These are phyloP conservation scores for Triglochin maritima DNA, from an alignment of 106 monocot genomes.

Conservation along the genomic window DNA sequence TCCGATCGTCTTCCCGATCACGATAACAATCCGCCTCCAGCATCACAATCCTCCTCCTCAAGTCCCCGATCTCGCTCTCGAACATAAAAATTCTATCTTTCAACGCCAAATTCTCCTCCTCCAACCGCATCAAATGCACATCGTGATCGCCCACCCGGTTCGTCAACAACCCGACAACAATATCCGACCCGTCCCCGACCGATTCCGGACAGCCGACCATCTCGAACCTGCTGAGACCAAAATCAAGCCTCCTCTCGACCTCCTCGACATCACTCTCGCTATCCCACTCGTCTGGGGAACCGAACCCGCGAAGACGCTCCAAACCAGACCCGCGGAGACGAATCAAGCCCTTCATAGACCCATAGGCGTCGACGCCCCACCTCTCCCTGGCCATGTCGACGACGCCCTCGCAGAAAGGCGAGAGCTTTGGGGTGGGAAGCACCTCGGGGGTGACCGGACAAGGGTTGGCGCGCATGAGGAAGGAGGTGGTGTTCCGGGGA, in stretches of 20 bases:
- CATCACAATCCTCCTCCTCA: constrained; percentile 42
- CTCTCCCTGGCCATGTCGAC: constrained; percentile 96
- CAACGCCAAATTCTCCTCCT: constrained; percentile 75
- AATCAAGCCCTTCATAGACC: constrained; percentile 90
- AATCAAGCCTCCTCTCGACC: constrained; percentile 50
- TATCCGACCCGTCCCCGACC: neutral
- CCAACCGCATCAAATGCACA: constrained; percentile 44
- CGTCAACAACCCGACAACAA: constrained; percentile 20
- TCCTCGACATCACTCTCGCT: constrained; percentile 32
- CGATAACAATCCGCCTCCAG: constrained; percentile 26
- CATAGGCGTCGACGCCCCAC: constrained; percentile 97
- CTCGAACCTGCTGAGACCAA: constrained; percentile 37
- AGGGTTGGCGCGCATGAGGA: constrained; percentile 89
- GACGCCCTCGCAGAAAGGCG: constrained; percentile 60
- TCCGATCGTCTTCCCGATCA: too few relatives aligned
- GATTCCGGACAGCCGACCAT: constrained; percentile 20
- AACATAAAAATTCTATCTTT: constrained; percentile 72
- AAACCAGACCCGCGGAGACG: constrained; percentile 30
- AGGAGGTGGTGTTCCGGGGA: constrained; percentile 84
- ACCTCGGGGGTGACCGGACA: constrained; percentile 77
- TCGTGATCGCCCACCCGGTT: constrained; percentile 60
- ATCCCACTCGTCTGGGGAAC: constrained; percentile 49
- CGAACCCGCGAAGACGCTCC: constrained; percentile 18
- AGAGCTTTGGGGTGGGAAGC: constrained; percentile 82
- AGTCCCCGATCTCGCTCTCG: constrained; percentile 71